These are phyloP conservation scores for Leccinum truebloodii DNA, from an alignment of 768 basidiomycete species.

Conservation along the genomic window DNA sequence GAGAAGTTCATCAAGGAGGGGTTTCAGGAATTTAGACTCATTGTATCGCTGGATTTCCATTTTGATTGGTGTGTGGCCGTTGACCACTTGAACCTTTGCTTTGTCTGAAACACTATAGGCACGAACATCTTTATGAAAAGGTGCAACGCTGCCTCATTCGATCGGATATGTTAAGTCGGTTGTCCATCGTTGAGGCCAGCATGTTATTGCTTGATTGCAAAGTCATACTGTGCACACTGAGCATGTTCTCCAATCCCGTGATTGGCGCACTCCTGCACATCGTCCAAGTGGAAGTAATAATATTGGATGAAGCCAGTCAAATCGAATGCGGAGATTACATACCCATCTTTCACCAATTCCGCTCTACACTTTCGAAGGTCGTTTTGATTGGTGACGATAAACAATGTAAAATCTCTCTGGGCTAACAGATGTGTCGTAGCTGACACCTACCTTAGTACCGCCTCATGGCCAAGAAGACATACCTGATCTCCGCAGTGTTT, in stretches of 20 bases:
- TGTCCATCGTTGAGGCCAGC: constrained; percentile 14
- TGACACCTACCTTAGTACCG: constrained; percentile 53
- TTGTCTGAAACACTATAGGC: constrained; percentile 35
- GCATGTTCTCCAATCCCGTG: constrained; percentile 42
- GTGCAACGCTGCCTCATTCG: constrained; percentile 38
- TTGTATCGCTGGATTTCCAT: constrained; percentile 50
- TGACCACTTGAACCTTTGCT: neutral
- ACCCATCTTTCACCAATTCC: constrained; percentile 34
- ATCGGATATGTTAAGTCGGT: constrained; percentile 32
- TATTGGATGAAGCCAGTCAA: constrained; percentile 52
- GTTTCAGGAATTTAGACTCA: constrained; percentile 38
- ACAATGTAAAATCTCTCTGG: constrained; percentile 31
- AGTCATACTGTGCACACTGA: constrained; percentile 50
- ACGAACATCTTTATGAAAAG: constrained; percentile 48
- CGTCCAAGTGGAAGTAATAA: constrained; percentile 38
- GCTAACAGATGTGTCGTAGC: neutral
- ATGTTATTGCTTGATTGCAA: constrained; percentile 31
- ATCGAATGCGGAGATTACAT: constrained; percentile 44
- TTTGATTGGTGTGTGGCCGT: constrained; percentile 40
- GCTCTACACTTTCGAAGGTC: constrained; percentile 31
- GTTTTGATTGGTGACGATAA: constrained; percentile 44
- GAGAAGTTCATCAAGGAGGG: constrained; percentile 40
- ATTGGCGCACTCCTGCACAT: constrained; percentile 20
- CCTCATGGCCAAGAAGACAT: constrained; percentile 76
- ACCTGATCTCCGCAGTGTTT: constrained; percentile 65